phyloP scores from a whole-genome alignment of 257 asterid species.

The Solanum lycopersicoides region DNA sequence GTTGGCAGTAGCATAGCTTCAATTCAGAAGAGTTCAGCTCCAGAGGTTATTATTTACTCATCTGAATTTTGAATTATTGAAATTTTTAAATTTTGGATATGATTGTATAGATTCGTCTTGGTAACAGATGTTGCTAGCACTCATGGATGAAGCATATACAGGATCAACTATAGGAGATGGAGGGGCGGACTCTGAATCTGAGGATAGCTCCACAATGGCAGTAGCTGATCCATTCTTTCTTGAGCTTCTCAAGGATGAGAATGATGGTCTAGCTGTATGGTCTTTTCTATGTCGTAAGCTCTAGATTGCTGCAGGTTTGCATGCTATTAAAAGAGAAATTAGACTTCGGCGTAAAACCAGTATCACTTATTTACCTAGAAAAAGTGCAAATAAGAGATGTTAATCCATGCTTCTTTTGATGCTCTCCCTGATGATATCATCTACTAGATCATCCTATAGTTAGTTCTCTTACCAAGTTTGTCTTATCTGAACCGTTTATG shows the following conservation, averaged over 20 bases:
- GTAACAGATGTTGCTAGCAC: conserved; percentile 81
- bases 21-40: conserved; percentile 88
- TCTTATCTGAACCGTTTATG: neutral
- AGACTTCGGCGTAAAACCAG: neutral
- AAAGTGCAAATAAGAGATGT: neutral
- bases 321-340: neutral
- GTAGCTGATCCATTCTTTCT: conserved; percentile 77
- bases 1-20: conserved; percentile 93
- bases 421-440: neutral
- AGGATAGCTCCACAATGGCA: conserved; percentile 67
- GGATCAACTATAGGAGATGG: conserved; percentile 93
- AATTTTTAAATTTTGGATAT: neutral
- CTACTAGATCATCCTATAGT: neutral
- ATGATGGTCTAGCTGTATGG: conserved; percentile 92
- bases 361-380: neutral
- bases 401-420: neutral
- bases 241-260: conserved; percentile 97
- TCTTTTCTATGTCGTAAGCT: conserved; percentile 14
- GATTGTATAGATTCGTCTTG: conserved; percentile 10
- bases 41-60: conserved; percentile 54
- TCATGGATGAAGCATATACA: conserved; percentile 97
- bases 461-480: neutral
- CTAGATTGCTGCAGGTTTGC: neutral
- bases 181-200: conserved; percentile 91
- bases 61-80: neutral